Percentiles rank a stretch among this genome's conserved stretches.
phyloP scores from a whole-genome alignment of 2,329 filamentous ascomycete genomes.

The Fusarium vanettenii region DNA sequence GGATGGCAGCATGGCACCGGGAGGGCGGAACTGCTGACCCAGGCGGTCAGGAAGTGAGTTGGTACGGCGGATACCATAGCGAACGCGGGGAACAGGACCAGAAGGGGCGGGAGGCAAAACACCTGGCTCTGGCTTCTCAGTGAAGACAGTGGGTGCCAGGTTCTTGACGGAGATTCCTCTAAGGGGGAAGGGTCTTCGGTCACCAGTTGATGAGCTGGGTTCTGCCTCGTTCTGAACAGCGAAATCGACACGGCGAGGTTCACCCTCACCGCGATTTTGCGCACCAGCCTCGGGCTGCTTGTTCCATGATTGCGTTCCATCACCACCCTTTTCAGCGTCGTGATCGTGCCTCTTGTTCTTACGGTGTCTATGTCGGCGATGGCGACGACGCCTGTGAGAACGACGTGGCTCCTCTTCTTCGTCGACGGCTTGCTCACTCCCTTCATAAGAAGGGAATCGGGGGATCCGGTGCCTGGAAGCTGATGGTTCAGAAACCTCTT shows the following conservation, averaged over 20 bases:
- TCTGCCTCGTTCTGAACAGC: constrained; percentile 51
- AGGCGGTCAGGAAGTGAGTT: constrained; percentile 80
- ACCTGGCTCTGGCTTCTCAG: constrained; percentile 53
- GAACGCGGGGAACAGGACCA: constrained; percentile 66
- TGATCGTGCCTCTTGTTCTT: constrained; percentile 58
- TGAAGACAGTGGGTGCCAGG: constrained; percentile 78
- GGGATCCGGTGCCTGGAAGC: constrained; percentile 51
- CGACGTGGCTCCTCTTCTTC: constrained; percentile 56
- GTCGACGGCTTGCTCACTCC: constrained; percentile 57
- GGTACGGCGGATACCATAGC: constrained; percentile 76
- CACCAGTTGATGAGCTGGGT: constrained; percentile 24
- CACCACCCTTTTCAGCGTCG: constrained; percentile 39
- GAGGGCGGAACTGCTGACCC: constrained; percentile 60
- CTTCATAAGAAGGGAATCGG: constrained; percentile 51
- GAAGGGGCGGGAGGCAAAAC: constrained; percentile 44
- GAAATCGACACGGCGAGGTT: constrained; percentile 70
- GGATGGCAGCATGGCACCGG: constrained; percentile 62
- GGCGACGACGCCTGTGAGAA: constrained; percentile 49
- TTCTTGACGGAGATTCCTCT: constrained; percentile 74
- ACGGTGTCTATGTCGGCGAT: constrained; percentile 52
- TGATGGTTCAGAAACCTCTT: constrained; percentile 55
- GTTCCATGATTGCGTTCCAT: constrained; percentile 46
- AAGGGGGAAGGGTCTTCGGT: constrained; percentile 64
- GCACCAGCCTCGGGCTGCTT: constrained; percentile 43
- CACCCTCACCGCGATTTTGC: constrained; percentile 46